phyloP scores from a whole-genome alignment of 2,329 filamentous ascomycete species.

The Emergomyces africanus region DNA sequence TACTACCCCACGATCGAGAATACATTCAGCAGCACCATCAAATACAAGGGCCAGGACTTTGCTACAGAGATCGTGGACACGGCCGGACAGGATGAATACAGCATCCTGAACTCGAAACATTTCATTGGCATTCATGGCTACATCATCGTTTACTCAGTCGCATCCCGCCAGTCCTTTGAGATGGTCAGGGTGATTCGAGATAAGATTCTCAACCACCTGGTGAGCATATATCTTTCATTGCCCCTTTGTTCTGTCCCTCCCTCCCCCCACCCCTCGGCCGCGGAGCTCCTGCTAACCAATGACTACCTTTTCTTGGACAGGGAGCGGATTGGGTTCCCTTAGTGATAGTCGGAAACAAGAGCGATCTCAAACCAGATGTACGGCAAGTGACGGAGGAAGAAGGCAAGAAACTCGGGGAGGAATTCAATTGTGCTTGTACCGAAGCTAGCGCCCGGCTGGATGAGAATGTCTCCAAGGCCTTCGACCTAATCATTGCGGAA shows the following conservation, averaged over 20 bases:
- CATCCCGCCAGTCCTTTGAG: slow-evolving; percentile 85
- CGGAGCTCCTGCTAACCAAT: neutral
- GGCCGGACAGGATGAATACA: slow-evolving; percentile 97
- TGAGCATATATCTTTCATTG: slow-evolving; percentile 33
- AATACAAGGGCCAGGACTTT: slow-evolving; percentile 84
- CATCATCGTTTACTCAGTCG: slow-evolving; percentile 97
- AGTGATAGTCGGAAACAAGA: slow-evolving; percentile 95
- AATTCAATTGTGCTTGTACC: slow-evolving; percentile 85
- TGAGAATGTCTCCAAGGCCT: slow-evolving; percentile 83
- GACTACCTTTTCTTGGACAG: slow-evolving; percentile 32
- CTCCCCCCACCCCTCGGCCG: neutral
- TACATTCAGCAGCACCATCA: slow-evolving; percentile 93
- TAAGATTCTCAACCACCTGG: slow-evolving; percentile 93
- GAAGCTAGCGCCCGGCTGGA: slow-evolving; percentile 91
- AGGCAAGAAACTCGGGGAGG: slow-evolving; percentile 69
- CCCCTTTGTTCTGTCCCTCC: neutral
- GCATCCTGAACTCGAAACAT: slow-evolving; percentile 94
- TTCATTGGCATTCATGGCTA: slow-evolving; percentile 99
- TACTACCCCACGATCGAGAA: slow-evolving; percentile 99
- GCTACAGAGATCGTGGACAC: slow-evolving; percentile 97
- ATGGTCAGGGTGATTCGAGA: slow-evolving; percentile 94
- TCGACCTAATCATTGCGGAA: slow-evolving; percentile 86
- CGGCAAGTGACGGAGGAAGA: slow-evolving; percentile 80
- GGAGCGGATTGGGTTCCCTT: slow-evolving; percentile 87
- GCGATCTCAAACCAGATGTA: slow-evolving; percentile 82